Evolutionary conservation across 108 stramenopile species (phyloP), one percentile per base, ranked within the genome.

Genomic region (Cyclotella distinguenda): DNA sequence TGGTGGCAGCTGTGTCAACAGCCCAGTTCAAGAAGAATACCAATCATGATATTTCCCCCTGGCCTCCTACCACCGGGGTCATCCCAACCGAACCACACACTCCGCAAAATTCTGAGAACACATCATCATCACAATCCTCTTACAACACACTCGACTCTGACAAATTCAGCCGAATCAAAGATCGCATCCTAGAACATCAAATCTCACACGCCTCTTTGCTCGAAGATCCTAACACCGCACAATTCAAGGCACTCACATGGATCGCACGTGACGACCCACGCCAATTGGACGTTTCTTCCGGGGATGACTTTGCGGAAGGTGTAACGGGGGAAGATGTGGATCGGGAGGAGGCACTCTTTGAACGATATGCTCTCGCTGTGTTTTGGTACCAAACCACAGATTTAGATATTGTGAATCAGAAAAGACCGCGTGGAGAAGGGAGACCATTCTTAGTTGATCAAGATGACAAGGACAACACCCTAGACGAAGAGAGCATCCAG

Each of bases 191-290:
- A 25, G 75, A 77, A 54, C 67, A 67, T 47, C 44, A 59, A 35
- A 69, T 77, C n/a, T 77, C 75, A 5, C 67, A 63, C 36, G 75
- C 75, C 6, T 48, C 47, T 4, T 27, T 43, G 0, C 62, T 77
- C 25, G 75, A 77, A 58, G 54, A 68, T 25, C 34, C 52, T 12
- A 22, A 22, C 12, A 31, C 58, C 2, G 36, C 77, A 0, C 77
- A 78, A 32, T 68, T 73, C 77, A 72, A 68, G 77, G 77, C 77
- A 6, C 46, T 78, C 3, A 38, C 19, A 4, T 78, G 77, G 77
- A 51, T 78, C 22, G 62, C 51, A 1, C 35, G 62, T 4, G 75
- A 77, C 28, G 75, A 77, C 36, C 40, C 45, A 39, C 66, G 74
- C n/a, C 66, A 76, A 32, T 35, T 77, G 30, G 75, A 69, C 34